Percentiles rank a stretch among this genome's conserved stretches.
These are phyloP conservation scores for Chlamydomonas sphaeroides DNA, from an alignment of 139 green algal species.

Conservation along the genomic window DNA sequence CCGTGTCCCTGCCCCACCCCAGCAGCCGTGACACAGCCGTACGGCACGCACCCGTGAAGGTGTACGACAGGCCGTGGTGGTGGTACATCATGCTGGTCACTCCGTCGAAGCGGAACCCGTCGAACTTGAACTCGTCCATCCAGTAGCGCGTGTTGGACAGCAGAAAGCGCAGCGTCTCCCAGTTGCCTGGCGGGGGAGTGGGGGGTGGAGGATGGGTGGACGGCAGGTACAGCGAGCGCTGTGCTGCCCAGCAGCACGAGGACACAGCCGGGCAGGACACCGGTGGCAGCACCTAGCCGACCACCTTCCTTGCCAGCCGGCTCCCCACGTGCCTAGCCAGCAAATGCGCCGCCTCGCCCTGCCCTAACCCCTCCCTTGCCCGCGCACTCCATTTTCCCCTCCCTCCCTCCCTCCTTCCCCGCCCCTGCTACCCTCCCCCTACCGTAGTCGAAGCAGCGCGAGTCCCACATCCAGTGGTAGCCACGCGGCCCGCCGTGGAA, in stretches of 20 bases:
- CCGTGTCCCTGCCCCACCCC: too few species aligned
- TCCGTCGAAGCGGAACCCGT: constrained; percentile 96
- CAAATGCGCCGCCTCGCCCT: too few species aligned
- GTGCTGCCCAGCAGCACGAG: too few species aligned
- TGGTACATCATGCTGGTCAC: constrained; percentile 99
- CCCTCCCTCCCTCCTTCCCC: too few species aligned
- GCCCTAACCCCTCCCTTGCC: not conserved
- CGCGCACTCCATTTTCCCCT: too few species aligned
- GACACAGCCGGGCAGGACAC: too few species aligned
- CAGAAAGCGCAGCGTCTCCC: constrained; percentile 93
- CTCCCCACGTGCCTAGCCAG: too few species aligned
- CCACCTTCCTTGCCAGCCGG: too few species aligned
- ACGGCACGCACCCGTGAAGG: constrained; percentile 79
- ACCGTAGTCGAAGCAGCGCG: constrained; percentile 95
- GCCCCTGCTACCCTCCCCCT: not conserved
- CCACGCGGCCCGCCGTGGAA: constrained; percentile 89
- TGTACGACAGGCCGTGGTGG: constrained; percentile 95
- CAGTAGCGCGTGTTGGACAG: constrained; percentile 96
- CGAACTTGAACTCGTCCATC: constrained; percentile 98
- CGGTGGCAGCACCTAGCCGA: too few species aligned
- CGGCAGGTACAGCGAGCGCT: too few species aligned
- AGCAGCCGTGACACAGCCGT: not conserved
- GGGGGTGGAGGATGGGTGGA: not conserved
- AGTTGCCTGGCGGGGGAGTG: constrained; percentile 78
- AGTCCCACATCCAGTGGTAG: constrained; percentile 99